These are phyloP conservation scores for Trichothecium roseum DNA, from an alignment of 2,329 filamentous ascomycete species.

Conservation along the genomic window DNA sequence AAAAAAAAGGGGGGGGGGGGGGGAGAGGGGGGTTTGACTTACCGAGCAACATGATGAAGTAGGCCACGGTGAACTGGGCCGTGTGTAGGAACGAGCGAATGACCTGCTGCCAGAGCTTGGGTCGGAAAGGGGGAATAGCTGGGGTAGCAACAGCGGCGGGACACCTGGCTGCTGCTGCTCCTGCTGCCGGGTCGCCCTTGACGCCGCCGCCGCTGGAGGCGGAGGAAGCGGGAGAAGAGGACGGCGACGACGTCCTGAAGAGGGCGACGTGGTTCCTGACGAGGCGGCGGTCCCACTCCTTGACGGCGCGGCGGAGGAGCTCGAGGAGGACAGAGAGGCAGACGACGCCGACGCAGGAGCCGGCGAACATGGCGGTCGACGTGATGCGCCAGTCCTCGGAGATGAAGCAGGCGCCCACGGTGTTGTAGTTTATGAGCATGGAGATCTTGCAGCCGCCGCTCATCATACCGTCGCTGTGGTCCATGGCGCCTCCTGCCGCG, in stretches of 20 bases:
- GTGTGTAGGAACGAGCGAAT: constrained; percentile 58
- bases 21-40: too few relatives aligned
- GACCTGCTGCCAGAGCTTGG: constrained; percentile 54
- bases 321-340: constrained; percentile 66
- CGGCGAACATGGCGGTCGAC: constrained; percentile 62
- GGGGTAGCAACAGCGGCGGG: not conserved
- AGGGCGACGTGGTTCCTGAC: constrained; percentile 27
- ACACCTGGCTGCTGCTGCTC: not conserved
- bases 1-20: too few relatives aligned
- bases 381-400: constrained; percentile 58
- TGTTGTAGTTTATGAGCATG: constrained; percentile 76
- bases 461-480: constrained; percentile 3
- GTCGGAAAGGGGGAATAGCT: constrained; percentile 32
- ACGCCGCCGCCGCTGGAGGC: constrained; percentile 3
- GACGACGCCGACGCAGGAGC: constrained; percentile 68
- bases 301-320: constrained; percentile 55
- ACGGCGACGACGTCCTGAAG: constrained; percentile 6
- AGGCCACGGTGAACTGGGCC: constrained; percentile 63
- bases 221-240: too few relatives aligned
- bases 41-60: constrained; percentile 61
- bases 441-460: constrained; percentile 28
- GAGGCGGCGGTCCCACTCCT: constrained; percentile 64
- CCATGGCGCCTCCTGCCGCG: too few relatives aligned
- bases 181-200: constrained; percentile 7
- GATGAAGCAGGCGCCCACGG: constrained; percentile 64